Evolutionary conservation across 257 asterid genomes (phyloP).

Genomic region (Orobanche coerulescens): DNA sequence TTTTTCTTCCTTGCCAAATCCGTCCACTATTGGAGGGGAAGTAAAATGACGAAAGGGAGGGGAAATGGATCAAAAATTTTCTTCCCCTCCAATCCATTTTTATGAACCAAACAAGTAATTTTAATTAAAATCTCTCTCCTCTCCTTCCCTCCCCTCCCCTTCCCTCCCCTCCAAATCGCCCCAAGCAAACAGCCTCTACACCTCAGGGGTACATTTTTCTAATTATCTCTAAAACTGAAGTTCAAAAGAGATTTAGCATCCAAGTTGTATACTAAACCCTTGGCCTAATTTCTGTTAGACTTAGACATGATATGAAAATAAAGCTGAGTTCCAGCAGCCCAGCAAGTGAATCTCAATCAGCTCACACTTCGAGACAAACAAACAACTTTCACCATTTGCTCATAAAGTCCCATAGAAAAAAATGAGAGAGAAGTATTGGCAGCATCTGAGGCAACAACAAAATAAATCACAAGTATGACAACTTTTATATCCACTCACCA

Average conservation of each 20-base stretch:
- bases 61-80: too few relatives aligned
- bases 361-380: not conserved
- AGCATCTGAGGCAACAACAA: not conserved
- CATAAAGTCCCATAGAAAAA: not conserved
- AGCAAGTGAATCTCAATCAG: not conserved
- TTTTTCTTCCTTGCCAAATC: too few relatives aligned
- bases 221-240: not conserved
- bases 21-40: too few relatives aligned
- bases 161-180: too few relatives aligned
- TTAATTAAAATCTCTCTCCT: too few relatives aligned
- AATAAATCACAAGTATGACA: not conserved
- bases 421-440: not conserved
- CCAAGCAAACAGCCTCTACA: too few relatives aligned
- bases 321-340: too few relatives aligned
- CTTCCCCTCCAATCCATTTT: too few relatives aligned
- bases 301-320: not conserved
- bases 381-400: not conserved
- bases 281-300: not conserved
- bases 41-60: too few relatives aligned
- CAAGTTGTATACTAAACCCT: not conserved
- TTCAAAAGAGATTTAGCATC: not conserved
- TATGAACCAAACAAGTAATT: too few relatives aligned
- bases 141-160: too few relatives aligned
- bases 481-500: constrained; percentile 55
- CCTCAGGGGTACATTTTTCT: too few relatives aligned